Base-by-base conservation (phyloP, 768 basidiomycete species). In the Auricularia sp. region DNA sequence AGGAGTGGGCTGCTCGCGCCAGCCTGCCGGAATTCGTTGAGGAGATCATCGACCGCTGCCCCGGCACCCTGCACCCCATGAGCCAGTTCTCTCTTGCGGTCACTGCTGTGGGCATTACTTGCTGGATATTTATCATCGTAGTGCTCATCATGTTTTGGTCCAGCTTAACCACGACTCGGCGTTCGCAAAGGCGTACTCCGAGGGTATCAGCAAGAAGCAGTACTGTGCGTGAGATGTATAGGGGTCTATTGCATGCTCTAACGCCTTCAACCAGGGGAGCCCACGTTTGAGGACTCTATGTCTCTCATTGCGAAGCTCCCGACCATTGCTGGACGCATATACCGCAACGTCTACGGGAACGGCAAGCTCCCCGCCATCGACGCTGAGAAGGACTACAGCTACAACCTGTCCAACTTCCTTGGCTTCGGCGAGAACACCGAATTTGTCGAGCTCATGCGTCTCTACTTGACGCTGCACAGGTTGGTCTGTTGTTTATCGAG, bases 391-490 rank as follows among this genome's bases (percentile, higher is more conserved):
- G 96, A 95, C 71, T 93, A 94, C 73, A 92, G 92, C 7, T 82
- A 84, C 74, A 98, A 98, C 76, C 82, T 98, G 68, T 83, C 94
- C 58, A 86, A 85, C 69, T 85, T 97, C 62, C 90, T 98, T 64
- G 96, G 96, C 67, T 97, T 92, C 73, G 92, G 90, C 64, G 89
- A 92, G 65, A 90, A 94, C 70, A 78, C 82, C 59, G 87, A 83
- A 33, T 97, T 98, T 68, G 92, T 97, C 65, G 96, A 98, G 78
- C 84, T 98, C 64, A 85, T 98, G 77, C 85, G 96, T 67, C 84
- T 98, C 61, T 98, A 98, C 81, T 86, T 98, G 77, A 96, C 94
- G 70, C 95, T 98, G 73, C 96, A 98, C 84, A 94, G 88, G 83
- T 86, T 44, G 16, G 62, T 21, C 29, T 10, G 21, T n/a, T 54